These are phyloP conservation scores for Capsicum rhomboideum DNA, from an alignment of 257 asterid species.

Conservation along the genomic window DNA sequence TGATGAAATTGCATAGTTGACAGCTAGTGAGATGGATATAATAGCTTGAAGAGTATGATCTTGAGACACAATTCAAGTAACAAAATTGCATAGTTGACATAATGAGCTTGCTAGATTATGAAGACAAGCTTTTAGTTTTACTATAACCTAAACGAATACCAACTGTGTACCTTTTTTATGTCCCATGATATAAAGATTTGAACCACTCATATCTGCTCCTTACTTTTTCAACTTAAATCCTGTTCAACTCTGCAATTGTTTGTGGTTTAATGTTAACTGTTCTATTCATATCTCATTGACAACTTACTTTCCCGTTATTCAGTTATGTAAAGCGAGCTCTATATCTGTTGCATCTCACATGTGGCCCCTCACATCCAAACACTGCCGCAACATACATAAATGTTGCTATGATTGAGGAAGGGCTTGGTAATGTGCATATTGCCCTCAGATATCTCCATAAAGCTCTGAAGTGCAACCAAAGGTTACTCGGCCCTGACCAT, in stretches of 20 bases:
- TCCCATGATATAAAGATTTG: not conserved
- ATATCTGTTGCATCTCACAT: slow-evolving; percentile 90
- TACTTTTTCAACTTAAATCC: not conserved
- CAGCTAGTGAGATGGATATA: not conserved
- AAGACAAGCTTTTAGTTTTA: not conserved
- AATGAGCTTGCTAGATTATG: not conserved
- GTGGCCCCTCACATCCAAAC: slow-evolving; percentile 97
- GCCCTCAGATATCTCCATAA: slow-evolving; percentile 98
- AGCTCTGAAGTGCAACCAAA: slow-evolving; percentile 93
- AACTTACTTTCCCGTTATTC: slow-evolving; percentile 9
- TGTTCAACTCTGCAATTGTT: not conserved
- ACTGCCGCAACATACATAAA: slow-evolving; percentile 98
- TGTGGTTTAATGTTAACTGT: not conserved
- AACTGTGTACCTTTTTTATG: not conserved
- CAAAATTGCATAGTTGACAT: too few species aligned
- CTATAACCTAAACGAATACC: not conserved
- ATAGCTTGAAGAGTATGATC: not conserved
- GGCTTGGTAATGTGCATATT: slow-evolving; percentile 97
- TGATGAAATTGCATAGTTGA: not conserved
- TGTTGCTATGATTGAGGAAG: slow-evolving; percentile 99
- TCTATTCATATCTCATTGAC: not conserved
- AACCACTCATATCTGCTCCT: not conserved
- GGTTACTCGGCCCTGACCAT: slow-evolving; percentile 88
- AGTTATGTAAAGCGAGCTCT: slow-evolving; percentile 96
- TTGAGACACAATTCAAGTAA: too few species aligned